A percentile compares a stretch with the other conserved stretches of the same genome.
Conservation (phyloP, 2,329 filamentous ascomycete species). For the Chlorencoelia australis region DNA sequence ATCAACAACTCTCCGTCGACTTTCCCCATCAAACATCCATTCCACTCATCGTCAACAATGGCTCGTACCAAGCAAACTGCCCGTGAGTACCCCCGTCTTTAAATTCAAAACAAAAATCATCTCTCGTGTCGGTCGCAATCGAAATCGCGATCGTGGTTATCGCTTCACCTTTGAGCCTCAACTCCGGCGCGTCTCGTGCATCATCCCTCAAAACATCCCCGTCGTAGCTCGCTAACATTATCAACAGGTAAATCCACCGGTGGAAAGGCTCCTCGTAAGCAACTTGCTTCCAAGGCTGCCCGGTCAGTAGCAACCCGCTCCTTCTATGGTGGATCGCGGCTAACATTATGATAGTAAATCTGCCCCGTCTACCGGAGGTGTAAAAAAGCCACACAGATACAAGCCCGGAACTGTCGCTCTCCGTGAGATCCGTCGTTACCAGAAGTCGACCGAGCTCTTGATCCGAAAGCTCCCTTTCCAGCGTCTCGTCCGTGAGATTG, state of each 20-base stretch:
- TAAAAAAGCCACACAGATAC: constrained; percentile 60
- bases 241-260: constrained; percentile 56
- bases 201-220: constrained; percentile 4
- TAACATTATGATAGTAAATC: background rate
- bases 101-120: background rate
- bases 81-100: constrained; percentile 6
- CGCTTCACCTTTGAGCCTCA: constrained; percentile 11
- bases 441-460: constrained; percentile 92
- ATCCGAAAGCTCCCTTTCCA: constrained; percentile 98
- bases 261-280: constrained; percentile 80
- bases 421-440: constrained; percentile 96
- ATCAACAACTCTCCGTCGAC: constrained; percentile 11
- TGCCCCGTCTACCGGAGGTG: background rate
- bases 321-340: background rate
- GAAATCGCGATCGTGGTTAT: constrained; percentile 19
- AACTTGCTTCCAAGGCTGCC: constrained; percentile 95
- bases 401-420: constrained; percentile 94
- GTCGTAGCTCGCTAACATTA: too few species aligned
- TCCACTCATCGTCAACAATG: constrained; percentile 26
- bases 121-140: constrained; percentile 19
- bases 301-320: constrained; percentile 33
- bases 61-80: constrained; percentile 29
- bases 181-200: constrained; percentile 10
- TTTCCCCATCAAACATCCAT: constrained; percentile 4
- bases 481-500: constrained; percentile 93